A percentile compares a stretch with the other conserved stretches of the same genome.
These are phyloP conservation scores for Yamadazyma scolyti DNA, from an alignment of 805 yeast species.

Conservation along the genomic window DNA sequence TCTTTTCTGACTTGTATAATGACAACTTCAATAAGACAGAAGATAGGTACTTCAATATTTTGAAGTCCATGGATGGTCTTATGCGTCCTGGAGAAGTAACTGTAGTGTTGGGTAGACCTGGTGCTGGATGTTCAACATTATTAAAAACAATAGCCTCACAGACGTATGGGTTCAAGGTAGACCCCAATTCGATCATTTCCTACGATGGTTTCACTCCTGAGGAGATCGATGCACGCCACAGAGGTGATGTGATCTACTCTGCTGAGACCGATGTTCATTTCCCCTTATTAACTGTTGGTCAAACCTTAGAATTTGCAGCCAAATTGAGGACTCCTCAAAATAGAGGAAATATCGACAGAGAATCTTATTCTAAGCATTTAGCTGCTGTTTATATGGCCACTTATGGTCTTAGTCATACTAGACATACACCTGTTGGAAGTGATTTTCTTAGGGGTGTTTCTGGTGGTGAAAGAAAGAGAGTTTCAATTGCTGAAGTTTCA, in stretches of 20 bases:
- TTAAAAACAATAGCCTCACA: constrained; percentile 33
- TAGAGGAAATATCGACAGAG: constrained; percentile 28
- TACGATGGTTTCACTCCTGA: constrained; percentile 29
- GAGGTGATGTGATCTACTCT: constrained; percentile 38
- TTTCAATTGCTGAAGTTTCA: constrained; percentile 72
- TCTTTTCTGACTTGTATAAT: constrained; percentile 13
- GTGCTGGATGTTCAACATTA: constrained; percentile 37
- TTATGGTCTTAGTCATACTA: constrained; percentile 50
- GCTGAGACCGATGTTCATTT: constrained; percentile 56
- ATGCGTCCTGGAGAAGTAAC: constrained; percentile 40
- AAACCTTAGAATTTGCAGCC: constrained; percentile 53
- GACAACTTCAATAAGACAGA: constrained; percentile 16
- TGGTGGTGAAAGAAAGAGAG: constrained; percentile 81
- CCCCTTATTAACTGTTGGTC: constrained; percentile 52
- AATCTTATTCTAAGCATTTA: constrained; percentile 34
- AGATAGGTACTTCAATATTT: constrained; percentile 13
- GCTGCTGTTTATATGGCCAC: constrained; percentile 41
- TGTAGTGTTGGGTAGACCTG: constrained; percentile 38
- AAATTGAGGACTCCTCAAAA: constrained; percentile 42
- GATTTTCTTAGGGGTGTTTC: constrained; percentile 68
- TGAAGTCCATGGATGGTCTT: constrained; percentile 31
- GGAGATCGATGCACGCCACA: constrained; percentile 23
- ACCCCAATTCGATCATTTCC: constrained; percentile 24
- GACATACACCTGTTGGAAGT: constrained; percentile 57
- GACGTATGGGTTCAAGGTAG: constrained; percentile 33